Conservation (phyloP, 2,329 filamentous ascomycete genomes). For the Fonsecaea nubica region DNA sequence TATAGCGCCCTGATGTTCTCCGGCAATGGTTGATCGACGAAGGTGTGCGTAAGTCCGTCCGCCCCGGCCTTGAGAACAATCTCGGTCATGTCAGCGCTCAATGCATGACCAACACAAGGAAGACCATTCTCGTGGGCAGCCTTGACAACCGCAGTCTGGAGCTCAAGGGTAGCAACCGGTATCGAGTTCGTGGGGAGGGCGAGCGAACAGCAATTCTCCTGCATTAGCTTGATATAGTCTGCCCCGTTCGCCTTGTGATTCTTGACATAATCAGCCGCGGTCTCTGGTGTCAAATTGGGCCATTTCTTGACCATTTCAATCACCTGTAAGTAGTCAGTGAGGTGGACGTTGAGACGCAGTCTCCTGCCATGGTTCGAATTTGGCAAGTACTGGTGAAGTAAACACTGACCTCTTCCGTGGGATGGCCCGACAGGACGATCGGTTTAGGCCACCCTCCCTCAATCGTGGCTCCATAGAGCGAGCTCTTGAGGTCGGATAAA, state of each 20-base stretch:
- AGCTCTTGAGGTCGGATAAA: constrained; percentile 56
- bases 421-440: constrained; percentile 34
- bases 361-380: background rate
- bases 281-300: constrained; percentile 55
- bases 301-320: constrained; percentile 53
- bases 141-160: constrained; percentile 48
- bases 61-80: constrained; percentile 39
- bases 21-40: constrained; percentile 40
- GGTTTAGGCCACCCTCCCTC: constrained; percentile 60
- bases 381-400: background rate
- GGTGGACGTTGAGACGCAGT: background rate
- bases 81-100: constrained; percentile 38
- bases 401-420: constrained; percentile 42
- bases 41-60: constrained; percentile 41
- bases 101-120: constrained; percentile 36
- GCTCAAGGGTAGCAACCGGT: constrained; percentile 41
- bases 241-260: constrained; percentile 37
- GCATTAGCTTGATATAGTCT: constrained; percentile 42
- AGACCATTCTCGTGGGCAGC: constrained; percentile 35
- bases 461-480: constrained; percentile 58
- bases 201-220: constrained; percentile 40
- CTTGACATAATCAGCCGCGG: constrained; percentile 45
- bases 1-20: constrained; percentile 35
- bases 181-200: constrained; percentile 40
- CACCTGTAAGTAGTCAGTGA: constrained; percentile 29